Base-by-base conservation (phyloP, 2,329 filamentous ascomycete species). In the Neopestalotiopsis clavispora region DNA sequence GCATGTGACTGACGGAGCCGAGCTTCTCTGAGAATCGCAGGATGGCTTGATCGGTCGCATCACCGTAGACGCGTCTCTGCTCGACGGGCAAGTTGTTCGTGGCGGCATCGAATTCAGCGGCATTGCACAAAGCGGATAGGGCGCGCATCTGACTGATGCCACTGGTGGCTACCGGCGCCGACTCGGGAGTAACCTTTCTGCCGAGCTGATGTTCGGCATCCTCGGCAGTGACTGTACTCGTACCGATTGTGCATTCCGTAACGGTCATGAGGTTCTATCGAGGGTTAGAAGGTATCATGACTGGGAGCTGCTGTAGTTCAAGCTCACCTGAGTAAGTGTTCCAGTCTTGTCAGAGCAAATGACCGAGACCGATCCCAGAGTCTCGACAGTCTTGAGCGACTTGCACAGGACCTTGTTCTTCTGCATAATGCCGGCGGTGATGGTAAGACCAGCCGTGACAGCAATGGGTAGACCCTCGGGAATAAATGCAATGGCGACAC, bases 311-410 rank as follows among this genome's bases (percentile, higher is more conserved):
- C 4, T 34, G 3, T 1, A 49, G 30, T 5, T 28, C 12, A 4
- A n/a, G 23, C 17, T 72, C 77, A 78, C 86, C 83, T 82, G 79
- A 13, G 90, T 92, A 68, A 92, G 80, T 0, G 90, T 92, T 3
- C 92, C 92, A 0, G 92, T 94, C 82, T 94, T 94, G 77, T 94
- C 92, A 0, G 91, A 93, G 77, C 92, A 93, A 56, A 94, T 90
- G 7, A 93, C 87, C 0, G 90, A 92, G 1, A 94, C 91, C 0
- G 90, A 86, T 0, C 92, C 92, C 0, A 94, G 84, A 0, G 92
- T 94, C 79, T 94, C 92, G 0, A 94, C 91, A 0, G 92, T 94
- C 80, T 93, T 93, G 61, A 95, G 84, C 0, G 90, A 93, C 80
- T 94, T 94, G 88, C 92, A 94, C 9, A 94, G 85, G 58, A 94